These are phyloP conservation scores for Salvia splendens DNA, from an alignment of 257 asterid genomes.

Conservation along the genomic window DNA sequence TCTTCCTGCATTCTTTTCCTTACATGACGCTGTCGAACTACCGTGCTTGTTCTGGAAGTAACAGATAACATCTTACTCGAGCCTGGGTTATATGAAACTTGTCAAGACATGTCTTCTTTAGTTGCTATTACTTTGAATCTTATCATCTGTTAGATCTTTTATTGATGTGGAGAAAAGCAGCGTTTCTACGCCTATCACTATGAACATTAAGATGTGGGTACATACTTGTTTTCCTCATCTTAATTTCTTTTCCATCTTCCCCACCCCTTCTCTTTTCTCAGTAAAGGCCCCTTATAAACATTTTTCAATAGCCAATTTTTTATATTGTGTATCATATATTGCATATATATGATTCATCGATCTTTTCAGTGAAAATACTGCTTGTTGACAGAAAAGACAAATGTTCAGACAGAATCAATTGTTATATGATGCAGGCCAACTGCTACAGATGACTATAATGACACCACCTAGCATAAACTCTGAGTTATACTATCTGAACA, in stretches of 20 bases:
- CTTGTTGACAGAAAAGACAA: background rate
- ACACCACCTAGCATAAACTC: slow-evolving; percentile 73
- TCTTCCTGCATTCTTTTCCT: background rate
- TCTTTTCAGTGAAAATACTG: background rate
- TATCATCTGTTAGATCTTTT: background rate
- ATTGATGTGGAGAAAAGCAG: background rate
- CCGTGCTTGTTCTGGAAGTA: background rate
- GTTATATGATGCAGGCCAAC: slow-evolving; percentile 41
- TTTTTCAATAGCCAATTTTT: background rate
- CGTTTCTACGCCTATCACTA: background rate
- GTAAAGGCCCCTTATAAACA: no score
- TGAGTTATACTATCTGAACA: slow-evolving; percentile 75
- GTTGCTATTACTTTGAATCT: background rate
- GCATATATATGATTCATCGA: background rate
- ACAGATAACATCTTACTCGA: background rate
- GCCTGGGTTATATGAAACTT: background rate
- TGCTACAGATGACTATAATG: slow-evolving; percentile 86
- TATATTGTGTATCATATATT: background rate
- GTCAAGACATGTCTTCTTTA: slow-evolving; percentile 3
- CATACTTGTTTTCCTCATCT: background rate
- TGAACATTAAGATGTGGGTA: background rate
- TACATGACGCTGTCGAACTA: background rate
- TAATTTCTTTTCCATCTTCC: background rate
- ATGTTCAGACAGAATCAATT: slow-evolving; percentile 1
- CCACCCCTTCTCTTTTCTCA: background rate